Conservation (phyloP, 2,329 filamentous ascomycete genomes). For the Sclerotinia sclerotiorum region DNA sequence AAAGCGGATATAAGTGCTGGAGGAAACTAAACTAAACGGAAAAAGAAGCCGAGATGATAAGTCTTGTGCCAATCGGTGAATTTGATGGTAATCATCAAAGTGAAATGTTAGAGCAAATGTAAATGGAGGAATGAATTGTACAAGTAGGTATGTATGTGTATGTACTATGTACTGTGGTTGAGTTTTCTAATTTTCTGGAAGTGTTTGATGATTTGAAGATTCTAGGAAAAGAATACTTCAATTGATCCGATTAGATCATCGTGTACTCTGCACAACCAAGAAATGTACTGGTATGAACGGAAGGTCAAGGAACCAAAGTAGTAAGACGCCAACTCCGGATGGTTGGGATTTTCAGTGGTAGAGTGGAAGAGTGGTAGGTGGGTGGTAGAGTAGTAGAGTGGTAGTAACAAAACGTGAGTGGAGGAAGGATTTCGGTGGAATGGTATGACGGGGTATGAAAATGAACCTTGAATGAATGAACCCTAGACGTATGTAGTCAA, state of each 20-base stretch:
- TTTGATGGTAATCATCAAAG: not conserved
- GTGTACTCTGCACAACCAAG: not conserved
- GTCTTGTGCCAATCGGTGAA: constrained; percentile 15
- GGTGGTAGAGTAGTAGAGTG: too few relatives aligned
- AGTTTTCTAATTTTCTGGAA: not conserved
- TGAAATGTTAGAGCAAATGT: not conserved
- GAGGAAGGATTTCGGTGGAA: constrained; percentile 10
- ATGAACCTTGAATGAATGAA: not conserved
- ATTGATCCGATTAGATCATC: constrained; percentile 1
- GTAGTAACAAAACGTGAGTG: not conserved
- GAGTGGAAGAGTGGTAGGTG: not conserved
- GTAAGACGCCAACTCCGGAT: not conserved
- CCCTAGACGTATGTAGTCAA: not conserved
- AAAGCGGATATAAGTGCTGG: constrained; percentile 17
- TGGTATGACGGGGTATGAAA: not conserved
- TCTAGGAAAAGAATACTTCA: not conserved
- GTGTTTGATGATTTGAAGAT: not conserved
- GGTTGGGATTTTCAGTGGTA: not conserved
- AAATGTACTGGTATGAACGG: not conserved
- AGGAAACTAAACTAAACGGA: constrained; percentile 11
- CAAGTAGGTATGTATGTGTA: not conserved
- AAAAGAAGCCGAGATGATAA: constrained; percentile 19
- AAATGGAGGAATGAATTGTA: not conserved
- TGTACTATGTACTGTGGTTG: not conserved
- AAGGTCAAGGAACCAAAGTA: not conserved